These are phyloP conservation scores for Polyporus arcularius DNA, from an alignment of 768 basidiomycete genomes.

Conservation along the genomic window DNA sequence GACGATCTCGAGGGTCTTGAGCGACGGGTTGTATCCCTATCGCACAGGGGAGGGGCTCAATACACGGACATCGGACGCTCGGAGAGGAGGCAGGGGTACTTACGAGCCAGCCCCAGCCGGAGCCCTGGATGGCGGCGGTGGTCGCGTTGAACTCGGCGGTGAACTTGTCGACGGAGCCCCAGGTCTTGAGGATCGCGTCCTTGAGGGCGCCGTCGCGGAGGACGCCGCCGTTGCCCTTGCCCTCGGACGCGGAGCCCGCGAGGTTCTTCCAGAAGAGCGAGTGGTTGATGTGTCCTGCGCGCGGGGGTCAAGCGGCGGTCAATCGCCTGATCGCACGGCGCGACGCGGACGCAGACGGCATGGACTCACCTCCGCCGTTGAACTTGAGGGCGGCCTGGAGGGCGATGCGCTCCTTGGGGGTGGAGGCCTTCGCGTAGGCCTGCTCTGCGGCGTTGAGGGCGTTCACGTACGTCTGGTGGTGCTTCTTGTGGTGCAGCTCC, in stretches of 20 bases:
- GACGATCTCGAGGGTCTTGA: slow-evolving; percentile 76
- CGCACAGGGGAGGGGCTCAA: background rate
- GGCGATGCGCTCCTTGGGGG: slow-evolving; percentile 80
- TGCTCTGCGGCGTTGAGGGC: slow-evolving; percentile 89
- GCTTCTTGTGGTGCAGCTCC: slow-evolving; percentile 92
- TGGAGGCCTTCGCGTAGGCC: slow-evolving; percentile 62
- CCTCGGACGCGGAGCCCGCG: slow-evolving; percentile 54
- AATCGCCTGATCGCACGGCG: background rate
- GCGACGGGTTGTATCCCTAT: slow-evolving; percentile 69
- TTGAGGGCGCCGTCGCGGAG: slow-evolving; percentile 70
- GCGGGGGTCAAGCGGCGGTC: background rate
- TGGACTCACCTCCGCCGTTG: slow-evolving; percentile 85
- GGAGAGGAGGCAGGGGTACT: too few species aligned
- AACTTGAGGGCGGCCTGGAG: slow-evolving; percentile 93
- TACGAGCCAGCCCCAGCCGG: slow-evolving; percentile 97
- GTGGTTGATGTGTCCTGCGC: slow-evolving; percentile 86
- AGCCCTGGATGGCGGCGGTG: slow-evolving; percentile 87
- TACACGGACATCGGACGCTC: background rate
- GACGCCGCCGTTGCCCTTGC: slow-evolving; percentile 61
- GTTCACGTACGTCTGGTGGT: slow-evolving; percentile 94
- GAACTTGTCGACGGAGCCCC: slow-evolving; percentile 70
- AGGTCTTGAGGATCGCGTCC: slow-evolving; percentile 67
- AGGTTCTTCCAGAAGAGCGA: slow-evolving; percentile 97
- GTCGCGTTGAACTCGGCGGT: slow-evolving; percentile 83
- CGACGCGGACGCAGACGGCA: background rate